Evolutionary conservation across 805 yeast genomes (phyloP), one percentile per base, ranked within the genome.

Genomic region (Monosporozyma aerobia): DNA sequence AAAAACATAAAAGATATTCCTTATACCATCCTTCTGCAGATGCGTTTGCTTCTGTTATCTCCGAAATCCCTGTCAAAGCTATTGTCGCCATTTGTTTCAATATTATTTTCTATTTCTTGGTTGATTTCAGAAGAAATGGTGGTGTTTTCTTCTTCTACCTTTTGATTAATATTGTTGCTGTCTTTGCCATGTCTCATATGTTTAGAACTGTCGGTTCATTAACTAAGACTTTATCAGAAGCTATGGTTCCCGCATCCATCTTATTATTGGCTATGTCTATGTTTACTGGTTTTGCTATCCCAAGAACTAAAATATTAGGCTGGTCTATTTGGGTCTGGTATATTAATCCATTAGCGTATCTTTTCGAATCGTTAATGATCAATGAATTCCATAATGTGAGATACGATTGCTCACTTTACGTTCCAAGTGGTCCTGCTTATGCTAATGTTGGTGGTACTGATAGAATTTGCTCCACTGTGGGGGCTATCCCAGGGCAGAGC

Each of bases 251-350:
- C 3, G 78, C 83, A 1, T 71, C 82, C n/a, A 54, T 79, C 22
- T 54, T 81, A 51, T 64, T 81, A 53, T 67, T 77, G 40, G 76
- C 75, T 6, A 59, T 81, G 60, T 65, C 77, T 25, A 71, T 78
- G 62, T 81, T 74, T 61, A 74, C 80, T 8, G 85, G 85, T 44
- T 81, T 81, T 69, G 80, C 77, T 25, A 69, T 81, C 54, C 86
- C 85, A 37, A 74, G 76, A 30, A 74, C 76, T 5, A 63, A 73
- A 48, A 79, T 81, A 81, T 72, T 74, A 56, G 82, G 84, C 10
- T 82, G 86, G 86, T 77, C 81, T 33, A 72, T 80, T 56, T 82
- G 85, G 86, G 78, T 82, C 54, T 77, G 79, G 65, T 82, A 79
- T 58, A 58, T 82, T 45, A 74, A 82, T 57, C 86, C 86, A 2